Percentiles rank a stretch among this genome's conserved stretches.
Conservation (phyloP, 257 asterid genomes). For the Solanum chaucha region DNA sequence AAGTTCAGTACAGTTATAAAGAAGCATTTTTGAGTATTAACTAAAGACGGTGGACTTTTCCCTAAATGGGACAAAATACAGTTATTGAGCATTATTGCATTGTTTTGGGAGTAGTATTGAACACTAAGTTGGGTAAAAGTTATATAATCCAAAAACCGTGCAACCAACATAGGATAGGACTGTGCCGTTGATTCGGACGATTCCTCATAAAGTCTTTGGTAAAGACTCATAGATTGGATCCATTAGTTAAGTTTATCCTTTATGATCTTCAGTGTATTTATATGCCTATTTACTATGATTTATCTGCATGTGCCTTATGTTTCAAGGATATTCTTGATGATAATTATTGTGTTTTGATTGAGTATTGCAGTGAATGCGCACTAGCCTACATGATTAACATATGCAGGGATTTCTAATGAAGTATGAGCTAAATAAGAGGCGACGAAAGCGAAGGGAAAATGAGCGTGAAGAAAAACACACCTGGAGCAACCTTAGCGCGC, state of each 20-base stretch:
- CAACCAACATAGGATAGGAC: background rate
- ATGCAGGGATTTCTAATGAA: background rate
- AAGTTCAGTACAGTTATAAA: background rate
- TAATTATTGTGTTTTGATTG: no score
- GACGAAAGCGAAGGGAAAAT: background rate
- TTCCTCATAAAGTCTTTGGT: background rate
- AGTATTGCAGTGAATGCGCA: no score
- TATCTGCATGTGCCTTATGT: background rate
- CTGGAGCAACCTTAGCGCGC: background rate
- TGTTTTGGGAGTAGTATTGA: background rate
- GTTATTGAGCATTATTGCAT: background rate
- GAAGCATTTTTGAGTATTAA: background rate
- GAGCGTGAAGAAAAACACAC: no score
- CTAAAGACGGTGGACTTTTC: background rate
- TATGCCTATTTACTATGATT: background rate
- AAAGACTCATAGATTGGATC: background rate
- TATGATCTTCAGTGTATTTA: background rate
- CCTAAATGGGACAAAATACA: background rate
- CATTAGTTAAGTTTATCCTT: background rate
- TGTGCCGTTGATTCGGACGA: background rate
- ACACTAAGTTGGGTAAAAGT: background rate
- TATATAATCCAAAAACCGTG: background rate
- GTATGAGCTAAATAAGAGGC: background rate
- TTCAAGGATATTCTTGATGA: background rate
- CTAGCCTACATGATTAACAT: background rate